Evolutionary conservation across 2,329 filamentous ascomycete species (phyloP), one percentile per base, ranked within the genome.

Genomic region (Diaporthe longicolla): DNA sequence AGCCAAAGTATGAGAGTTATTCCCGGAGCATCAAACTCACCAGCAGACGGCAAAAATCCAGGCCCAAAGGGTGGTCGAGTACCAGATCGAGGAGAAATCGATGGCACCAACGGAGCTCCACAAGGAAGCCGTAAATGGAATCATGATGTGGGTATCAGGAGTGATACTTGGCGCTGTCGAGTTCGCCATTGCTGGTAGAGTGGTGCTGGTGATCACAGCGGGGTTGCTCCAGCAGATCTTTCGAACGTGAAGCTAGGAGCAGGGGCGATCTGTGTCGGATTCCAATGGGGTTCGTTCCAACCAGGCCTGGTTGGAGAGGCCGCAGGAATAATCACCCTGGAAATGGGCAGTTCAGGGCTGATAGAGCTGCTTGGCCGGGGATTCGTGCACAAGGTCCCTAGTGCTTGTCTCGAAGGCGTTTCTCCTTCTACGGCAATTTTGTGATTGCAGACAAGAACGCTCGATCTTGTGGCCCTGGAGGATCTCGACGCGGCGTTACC

Each of bases 41-140:
- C 86, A 88, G 54, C 87, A 79, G 50, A 79, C 50, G 75, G 76
- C 80, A 40, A 78, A 77, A 24, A 73, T 54, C 57, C 48, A 71
- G n/a, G 52, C 50, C 68, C 71, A 76, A 29, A 70, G 50, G 10
- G 54, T 69, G 63, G 68, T 75, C 35, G 75, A 76, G 73, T 69
- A 73, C 74, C 70, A 75, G 43, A 68, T 48, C 6, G 74, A 66
- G 32, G 48, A 72, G 70, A 76, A 43, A 45, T 71, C 37, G 45
- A 55, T 43, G 55, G 50, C 19, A 69, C 35, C 52, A 57, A 45
- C 4, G 58, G 57, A 40, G n/a, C 71, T 74, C 75, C 75, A 71
- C 71, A 76, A 7, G 57, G 26, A 48, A 37, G 48, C 45, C 32
- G 72, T 71, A 11, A 75, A 57, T 21, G 74, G 52, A 26, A 55